Evolutionary conservation across 164 flowering plant genomes (phyloP), one percentile per base, ranked within the genome.

Genomic region (Kalanchoe fedtschenkoi): DNA sequence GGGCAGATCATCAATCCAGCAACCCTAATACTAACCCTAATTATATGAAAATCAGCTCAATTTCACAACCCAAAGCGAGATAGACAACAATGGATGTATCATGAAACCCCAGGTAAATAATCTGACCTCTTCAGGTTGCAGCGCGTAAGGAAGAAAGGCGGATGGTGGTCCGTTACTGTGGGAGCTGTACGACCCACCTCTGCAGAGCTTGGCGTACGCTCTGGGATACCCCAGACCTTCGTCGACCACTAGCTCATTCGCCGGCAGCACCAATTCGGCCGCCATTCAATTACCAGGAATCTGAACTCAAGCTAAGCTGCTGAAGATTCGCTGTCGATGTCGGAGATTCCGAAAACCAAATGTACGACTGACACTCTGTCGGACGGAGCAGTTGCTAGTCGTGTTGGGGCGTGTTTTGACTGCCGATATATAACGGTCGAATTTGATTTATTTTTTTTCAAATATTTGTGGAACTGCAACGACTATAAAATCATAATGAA

Each of bases 401-500:
- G n/a, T n/a, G n/a, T n/a, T n/a, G n/a, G n/a, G 51, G 51, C 6
- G 3, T 19, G 51, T 44, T 44, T 22, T n/a, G n/a, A n/a, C 51
- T 9, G 54, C 5, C 29, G 22, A 19, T 28, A 2, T 21, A 2
- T 14, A 47, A 47, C 54, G 54, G 54, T 47, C 54, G 54, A 47
- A 47, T 47, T 47, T 21, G 22, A n/a, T n/a, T n/a, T 13, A 21
- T 5, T 51, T 51, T 26, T n/a, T n/a, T n/a, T n/a, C n/a, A 17
- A 51, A 51, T 26, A 10, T 51, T 51, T 51, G 56, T 30, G 56
- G 56, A 51, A 30, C 26, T 51, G 55, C 55, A 51, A 51, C 55
- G 55, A 30, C 9, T 51, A 43, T 8, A 43, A 43, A 43, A 43
- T 43, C 51, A 5, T n/a, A 2, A 43, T n/a, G 26, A n/a, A n/a